These are phyloP conservation scores for Linum trigynum DNA, from an alignment of 345 rosid species.

Conservation along the genomic window DNA sequence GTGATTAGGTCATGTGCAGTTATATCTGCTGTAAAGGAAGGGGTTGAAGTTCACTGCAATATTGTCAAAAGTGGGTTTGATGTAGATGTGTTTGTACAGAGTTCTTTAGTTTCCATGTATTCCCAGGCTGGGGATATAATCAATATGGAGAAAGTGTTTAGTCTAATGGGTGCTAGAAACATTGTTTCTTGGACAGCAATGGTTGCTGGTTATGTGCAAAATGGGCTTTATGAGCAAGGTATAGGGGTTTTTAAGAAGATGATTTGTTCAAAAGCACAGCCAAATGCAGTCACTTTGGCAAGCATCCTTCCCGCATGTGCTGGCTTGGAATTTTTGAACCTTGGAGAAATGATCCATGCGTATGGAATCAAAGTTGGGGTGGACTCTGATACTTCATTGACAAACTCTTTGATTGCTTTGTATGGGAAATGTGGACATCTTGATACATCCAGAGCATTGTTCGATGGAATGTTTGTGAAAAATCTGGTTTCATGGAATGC, in stretches of 20 bases:
- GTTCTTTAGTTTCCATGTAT: neutral
- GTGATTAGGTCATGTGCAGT: neutral
- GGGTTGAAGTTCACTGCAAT: neutral
- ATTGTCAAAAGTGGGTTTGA: neutral
- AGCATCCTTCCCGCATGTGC: neutral
- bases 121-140: neutral
- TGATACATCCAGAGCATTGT: neutral
- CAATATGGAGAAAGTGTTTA: neutral
- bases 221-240: neutral
- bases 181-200: neutral
- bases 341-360: neutral
- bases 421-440: neutral
- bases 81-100: neutral
- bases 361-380: neutral
- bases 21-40: neutral
- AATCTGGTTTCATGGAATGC: neutral
- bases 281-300: no score
- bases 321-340: neutral
- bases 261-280: no score
- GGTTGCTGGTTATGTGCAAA: neutral
- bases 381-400: neutral
- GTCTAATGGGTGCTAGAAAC: neutral
- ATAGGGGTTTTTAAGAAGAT: no score
- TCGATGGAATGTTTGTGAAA: neutral
- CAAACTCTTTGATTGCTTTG: neutral